Percentiles rank a stretch among this genome's conserved stretches.
Conservation (phyloP, 768 basidiomycete species). For the Xanthoconium purpureum region DNA sequence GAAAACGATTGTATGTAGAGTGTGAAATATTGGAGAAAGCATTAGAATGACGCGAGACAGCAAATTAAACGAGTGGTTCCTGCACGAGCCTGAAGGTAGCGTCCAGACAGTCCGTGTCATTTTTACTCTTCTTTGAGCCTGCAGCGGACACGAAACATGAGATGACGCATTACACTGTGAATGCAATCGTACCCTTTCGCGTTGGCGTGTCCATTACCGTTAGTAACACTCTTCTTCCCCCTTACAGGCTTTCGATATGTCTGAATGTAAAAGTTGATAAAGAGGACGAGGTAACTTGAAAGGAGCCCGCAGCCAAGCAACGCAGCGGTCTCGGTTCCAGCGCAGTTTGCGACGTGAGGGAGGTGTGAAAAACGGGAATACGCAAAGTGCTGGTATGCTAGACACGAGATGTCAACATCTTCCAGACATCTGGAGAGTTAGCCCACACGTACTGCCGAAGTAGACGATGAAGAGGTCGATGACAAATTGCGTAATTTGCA, state of each 20-base stretch:
- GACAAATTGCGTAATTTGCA: conserved; percentile 97
- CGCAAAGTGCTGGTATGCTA: conserved; percentile 82
- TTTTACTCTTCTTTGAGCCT: conserved; percentile 37
- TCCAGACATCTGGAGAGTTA: neutral
- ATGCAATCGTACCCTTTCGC: conserved; percentile 29
- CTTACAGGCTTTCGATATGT: conserved; percentile 70
- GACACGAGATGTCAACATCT: conserved; percentile 1
- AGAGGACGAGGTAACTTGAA: conserved; percentile 87
- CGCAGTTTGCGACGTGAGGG: conserved; percentile 80
- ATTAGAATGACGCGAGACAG: conserved; percentile 6
- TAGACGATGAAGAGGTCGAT: conserved; percentile 90
- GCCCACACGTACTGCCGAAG: conserved; percentile 78
- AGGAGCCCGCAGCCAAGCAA: conserved; percentile 85
- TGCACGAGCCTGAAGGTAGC: neutral
- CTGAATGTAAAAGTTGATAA: conserved; percentile 92
- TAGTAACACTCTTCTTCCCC: conserved; percentile 31
- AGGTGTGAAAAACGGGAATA: conserved; percentile 55
- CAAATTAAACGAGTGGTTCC: conserved; percentile 15
- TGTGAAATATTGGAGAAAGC: conserved; percentile 7
- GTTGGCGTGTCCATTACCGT: conserved; percentile 47
- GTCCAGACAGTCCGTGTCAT: neutral
- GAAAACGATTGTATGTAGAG: conserved; percentile 12
- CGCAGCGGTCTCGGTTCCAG: conserved; percentile 86
- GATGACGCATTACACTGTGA: neutral
- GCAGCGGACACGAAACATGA: neutral